Conservation (phyloP, 768 basidiomycete species). For the Auriscalpium microsporum region DNA sequence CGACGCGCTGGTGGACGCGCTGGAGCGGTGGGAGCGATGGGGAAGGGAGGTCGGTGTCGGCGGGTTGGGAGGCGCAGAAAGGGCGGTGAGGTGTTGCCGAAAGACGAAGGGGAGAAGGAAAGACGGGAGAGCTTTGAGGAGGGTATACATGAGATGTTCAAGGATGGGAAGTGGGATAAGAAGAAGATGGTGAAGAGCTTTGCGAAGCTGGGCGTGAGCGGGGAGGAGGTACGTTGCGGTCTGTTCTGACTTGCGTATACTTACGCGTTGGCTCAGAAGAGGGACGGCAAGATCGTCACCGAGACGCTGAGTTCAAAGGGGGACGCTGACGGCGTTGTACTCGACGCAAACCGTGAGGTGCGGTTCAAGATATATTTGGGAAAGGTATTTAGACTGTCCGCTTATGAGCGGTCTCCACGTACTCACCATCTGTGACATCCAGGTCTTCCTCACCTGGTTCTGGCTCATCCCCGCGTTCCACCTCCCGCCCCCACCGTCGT, state of each 20-base stretch:
- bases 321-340: conserved; percentile 36
- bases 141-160: conserved; percentile 36
- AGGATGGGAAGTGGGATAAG: conserved; percentile 55
- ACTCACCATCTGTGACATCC: conserved; percentile 10
- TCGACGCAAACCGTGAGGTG: conserved; percentile 62
- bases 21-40: conserved; percentile 54
- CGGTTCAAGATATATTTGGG: conserved; percentile 68
- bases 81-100: conserved; percentile 25
- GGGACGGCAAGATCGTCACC: conserved; percentile 30
- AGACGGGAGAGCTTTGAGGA: conserved; percentile 16
- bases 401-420: conserved; percentile 1
- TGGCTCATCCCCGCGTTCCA: conserved; percentile 87
- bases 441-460: conserved; percentile 77
- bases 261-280: not conserved
- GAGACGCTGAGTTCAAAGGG: conserved; percentile 37
- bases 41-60: conserved; percentile 29
- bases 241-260: not conserved
- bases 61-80: conserved; percentile 10
- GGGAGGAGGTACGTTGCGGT: conserved; percentile 27
- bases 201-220: conserved; percentile 46
- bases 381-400: conserved; percentile 34
- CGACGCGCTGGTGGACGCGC: conserved; percentile 52
- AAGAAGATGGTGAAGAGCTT: conserved; percentile 75
- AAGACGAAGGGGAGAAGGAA: conserved; percentile 26
- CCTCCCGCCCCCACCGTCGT: conserved; percentile 37